Evolutionary conservation across 169 alveolate genomes (phyloP).

Genomic region (Pseudocohnilembus persalinus): DNA sequence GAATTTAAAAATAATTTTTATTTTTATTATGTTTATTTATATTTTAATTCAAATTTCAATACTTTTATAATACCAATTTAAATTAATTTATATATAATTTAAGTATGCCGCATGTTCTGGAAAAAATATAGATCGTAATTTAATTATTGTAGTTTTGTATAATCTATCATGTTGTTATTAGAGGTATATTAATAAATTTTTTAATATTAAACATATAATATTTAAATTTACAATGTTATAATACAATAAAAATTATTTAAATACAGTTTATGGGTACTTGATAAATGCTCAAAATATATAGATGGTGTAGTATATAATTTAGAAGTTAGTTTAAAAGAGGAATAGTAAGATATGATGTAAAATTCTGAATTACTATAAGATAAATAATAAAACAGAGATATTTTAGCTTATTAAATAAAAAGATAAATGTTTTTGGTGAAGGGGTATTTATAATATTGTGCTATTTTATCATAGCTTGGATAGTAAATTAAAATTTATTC

Average conservation of each 20-base stretch:
- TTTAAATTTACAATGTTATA: neutral
- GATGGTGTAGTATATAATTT: neutral
- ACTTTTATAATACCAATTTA: too few species aligned
- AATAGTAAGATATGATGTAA: neutral
- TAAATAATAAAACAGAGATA: neutral
- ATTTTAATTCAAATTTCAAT: too few species aligned
- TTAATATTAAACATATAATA: too few species aligned
- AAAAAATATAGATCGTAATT: neutral
- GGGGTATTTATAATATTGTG: conserved; percentile 1
- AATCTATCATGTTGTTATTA: conserved; percentile 1
- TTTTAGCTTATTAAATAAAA: neutral
- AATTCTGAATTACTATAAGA: neutral
- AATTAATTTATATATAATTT: neutral
- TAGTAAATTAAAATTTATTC: conserved; percentile 1
- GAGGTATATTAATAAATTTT: neutral
- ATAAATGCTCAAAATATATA: conserved; percentile 8
- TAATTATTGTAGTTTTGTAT: conserved; percentile 6
- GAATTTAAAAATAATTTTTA: neutral
- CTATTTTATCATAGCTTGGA: conserved; percentile 4
- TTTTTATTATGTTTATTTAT: too few species aligned
- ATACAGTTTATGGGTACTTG: neutral
- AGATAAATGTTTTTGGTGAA: conserved; percentile 1
- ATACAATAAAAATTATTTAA: neutral
- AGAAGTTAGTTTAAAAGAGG: neutral
- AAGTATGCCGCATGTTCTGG: conserved; percentile 1